These are phyloP conservation scores for Petrea volubilis DNA, from an alignment of 257 asterid genomes.

Conservation along the genomic window DNA sequence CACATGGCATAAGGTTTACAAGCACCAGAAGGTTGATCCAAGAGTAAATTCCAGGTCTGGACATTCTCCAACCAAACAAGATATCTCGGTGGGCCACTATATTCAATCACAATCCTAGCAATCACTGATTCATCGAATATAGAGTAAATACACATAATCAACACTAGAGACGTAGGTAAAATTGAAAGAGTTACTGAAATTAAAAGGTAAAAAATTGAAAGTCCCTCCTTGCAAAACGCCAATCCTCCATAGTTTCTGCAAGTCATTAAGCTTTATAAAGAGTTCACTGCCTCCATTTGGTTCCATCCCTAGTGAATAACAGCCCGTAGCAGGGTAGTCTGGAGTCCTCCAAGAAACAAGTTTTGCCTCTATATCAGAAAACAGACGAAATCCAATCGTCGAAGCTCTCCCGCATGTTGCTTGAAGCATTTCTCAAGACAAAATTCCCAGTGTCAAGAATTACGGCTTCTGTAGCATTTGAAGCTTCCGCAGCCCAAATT, in stretches of 20 bases:
- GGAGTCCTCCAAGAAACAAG: conserved; percentile 47
- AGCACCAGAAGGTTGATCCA: background rate
- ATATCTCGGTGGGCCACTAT: background rate
- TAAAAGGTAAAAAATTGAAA: background rate
- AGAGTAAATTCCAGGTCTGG: background rate
- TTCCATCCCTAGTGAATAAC: conserved; percentile 30
- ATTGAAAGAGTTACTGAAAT: background rate
- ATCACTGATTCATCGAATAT: background rate
- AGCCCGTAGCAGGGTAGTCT: conserved; percentile 39
- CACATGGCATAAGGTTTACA: conserved; percentile 14
- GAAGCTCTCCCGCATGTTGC: conserved; percentile 50
- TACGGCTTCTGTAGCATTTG: conserved; percentile 24
- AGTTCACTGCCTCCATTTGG: no score
- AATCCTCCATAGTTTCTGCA: no score
- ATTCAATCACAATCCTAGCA: conserved; percentile 19
- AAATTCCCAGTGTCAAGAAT: conserved; percentile 45
- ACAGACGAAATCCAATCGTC: conserved; percentile 35
- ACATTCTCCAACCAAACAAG: background rate
- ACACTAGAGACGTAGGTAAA: conserved; percentile 8
- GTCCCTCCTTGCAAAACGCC: conserved; percentile 38
- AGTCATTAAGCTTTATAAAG: no score
- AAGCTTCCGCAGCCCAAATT: background rate
- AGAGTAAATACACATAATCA: background rate
- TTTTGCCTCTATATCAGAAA: background rate
- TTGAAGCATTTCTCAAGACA: conserved; percentile 23